Evolutionary conservation across 306 rosid species (phyloP).

Genomic region (Spatholobus suberectus): DNA sequence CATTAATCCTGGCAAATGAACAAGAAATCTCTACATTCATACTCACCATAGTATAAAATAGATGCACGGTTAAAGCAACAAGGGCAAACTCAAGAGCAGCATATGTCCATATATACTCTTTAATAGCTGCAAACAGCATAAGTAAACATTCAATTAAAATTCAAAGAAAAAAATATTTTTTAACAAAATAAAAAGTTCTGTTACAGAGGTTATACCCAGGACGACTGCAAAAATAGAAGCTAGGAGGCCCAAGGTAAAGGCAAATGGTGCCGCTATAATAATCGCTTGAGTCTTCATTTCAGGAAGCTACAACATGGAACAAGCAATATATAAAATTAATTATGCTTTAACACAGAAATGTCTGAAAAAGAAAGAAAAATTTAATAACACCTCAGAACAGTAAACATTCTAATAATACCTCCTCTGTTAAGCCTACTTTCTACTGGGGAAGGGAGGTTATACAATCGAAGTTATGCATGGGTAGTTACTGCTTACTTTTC

Average conservation of each 20-base stretch:
- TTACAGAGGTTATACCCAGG: conserved; percentile 63
- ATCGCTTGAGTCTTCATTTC: conserved; percentile 88
- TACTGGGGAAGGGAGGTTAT: background rate
- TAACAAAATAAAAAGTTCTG: background rate
- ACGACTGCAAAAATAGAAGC: conserved; percentile 81
- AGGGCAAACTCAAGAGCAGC: conserved; percentile 98
- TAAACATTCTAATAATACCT: background rate
- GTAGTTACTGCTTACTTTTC: background rate
- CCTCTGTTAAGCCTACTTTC: background rate
- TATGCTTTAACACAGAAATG: conserved; percentile 26
- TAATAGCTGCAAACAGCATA: conserved; percentile 72
- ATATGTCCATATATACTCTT: conserved; percentile 94
- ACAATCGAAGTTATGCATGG: background rate
- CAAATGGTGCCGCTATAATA: conserved; percentile 82
- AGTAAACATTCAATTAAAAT: conserved; percentile 13
- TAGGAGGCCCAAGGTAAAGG: conserved; percentile 82
- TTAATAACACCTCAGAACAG: background rate
- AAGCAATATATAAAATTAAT: background rate
- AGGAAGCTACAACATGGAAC: conserved; percentile 61
- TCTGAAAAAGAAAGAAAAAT: background rate
- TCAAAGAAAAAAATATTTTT: background rate
- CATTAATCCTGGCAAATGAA: conserved; percentile 20
- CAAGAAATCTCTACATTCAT: conserved; percentile 12
- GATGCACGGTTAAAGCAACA: conserved; percentile 77
- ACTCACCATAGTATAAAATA: conserved; percentile 79